These are phyloP conservation scores for Sugiyamaella valdiviana DNA, from an alignment of 805 yeast species.

Conservation along the genomic window DNA sequence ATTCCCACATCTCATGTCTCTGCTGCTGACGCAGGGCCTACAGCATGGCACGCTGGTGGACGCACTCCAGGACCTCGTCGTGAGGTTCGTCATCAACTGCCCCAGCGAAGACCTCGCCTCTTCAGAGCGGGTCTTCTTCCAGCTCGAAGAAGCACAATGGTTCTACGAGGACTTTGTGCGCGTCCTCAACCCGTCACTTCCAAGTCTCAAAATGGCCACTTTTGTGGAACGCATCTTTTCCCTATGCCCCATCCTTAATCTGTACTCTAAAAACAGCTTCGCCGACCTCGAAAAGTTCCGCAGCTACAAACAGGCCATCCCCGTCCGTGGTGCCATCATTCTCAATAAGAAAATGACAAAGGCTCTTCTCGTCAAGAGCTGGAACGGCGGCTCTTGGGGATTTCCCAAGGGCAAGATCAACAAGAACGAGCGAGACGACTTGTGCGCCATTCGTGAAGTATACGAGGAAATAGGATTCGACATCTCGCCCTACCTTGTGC, in stretches of 20 bases:
- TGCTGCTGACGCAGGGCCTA: slow-evolving; percentile 12
- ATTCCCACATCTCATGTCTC: slow-evolving; percentile 14
- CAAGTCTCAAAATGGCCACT: slow-evolving; percentile 66
- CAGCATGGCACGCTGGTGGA: slow-evolving; percentile 19
- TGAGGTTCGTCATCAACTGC: slow-evolving; percentile 82
- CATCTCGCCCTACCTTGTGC: slow-evolving; percentile 58
- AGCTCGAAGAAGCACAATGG: slow-evolving; percentile 98
- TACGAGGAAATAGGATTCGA: slow-evolving; percentile 93
- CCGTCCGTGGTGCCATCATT: slow-evolving; percentile 93
- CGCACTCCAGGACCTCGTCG: slow-evolving; percentile 57
- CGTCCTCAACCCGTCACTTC: slow-evolving; percentile 65
- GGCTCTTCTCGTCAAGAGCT: slow-evolving; percentile 75
- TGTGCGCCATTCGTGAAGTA: slow-evolving; percentile 88
- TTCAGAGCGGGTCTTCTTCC: slow-evolving; percentile 77
- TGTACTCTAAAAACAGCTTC: slow-evolving; percentile 31
- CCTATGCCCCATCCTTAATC: slow-evolving; percentile 47
- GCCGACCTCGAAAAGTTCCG: slow-evolving; percentile 76
- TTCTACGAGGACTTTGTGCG: slow-evolving; percentile 82
- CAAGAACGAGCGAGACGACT: slow-evolving; percentile 80
- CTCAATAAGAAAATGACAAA: slow-evolving; percentile 65
- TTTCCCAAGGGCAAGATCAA: slow-evolving; percentile 97
- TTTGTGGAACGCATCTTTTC: slow-evolving; percentile 77
- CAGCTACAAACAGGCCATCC: slow-evolving; percentile 80
- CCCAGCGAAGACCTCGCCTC: slow-evolving; percentile 87
- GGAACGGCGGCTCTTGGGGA: slow-evolving; percentile 78